Conservation (phyloP, 2,329 filamentous ascomycete genomes). For the Colletotrichum noveboracense region DNA sequence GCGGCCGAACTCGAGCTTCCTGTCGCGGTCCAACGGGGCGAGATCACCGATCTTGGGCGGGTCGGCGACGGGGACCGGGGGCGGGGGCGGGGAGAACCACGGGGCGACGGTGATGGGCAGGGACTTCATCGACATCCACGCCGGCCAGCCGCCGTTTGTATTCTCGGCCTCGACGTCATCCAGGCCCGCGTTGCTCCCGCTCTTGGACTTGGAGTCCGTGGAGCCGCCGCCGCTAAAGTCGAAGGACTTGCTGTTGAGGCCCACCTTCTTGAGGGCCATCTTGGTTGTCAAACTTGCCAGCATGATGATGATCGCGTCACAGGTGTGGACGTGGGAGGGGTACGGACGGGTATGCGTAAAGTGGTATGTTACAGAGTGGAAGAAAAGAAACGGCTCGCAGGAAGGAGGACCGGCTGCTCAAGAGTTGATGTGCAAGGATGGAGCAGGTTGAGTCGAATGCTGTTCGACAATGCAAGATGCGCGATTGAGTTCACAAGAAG, state of each 20-base stretch:
- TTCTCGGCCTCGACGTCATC: constrained; percentile 28
- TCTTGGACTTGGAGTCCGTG: constrained; percentile 34
- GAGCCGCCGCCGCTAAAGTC: constrained; percentile 39
- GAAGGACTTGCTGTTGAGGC: constrained; percentile 56
- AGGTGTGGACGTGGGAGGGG: background rate
- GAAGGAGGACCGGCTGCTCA: background rate
- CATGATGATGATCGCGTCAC: constrained; percentile 42
- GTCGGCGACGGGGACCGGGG: constrained; percentile 50
- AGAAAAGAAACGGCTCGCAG: background rate
- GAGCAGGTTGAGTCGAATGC: background rate
- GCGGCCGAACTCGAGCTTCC: constrained; percentile 47
- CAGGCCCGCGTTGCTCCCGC: constrained; percentile 29
- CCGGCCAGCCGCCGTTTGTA: constrained; percentile 38
- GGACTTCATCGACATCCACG: constrained; percentile 55
- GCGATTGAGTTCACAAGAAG: background rate
- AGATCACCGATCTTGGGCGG: constrained; percentile 53
- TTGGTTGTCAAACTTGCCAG: constrained; percentile 62
- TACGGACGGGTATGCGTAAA: background rate
- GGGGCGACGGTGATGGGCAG: constrained; percentile 58
- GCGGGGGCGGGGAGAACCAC: constrained; percentile 57
- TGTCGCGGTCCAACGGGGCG: constrained; percentile 52
- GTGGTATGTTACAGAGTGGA: background rate
- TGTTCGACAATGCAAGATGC: background rate
- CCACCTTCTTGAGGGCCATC: constrained; percentile 62
- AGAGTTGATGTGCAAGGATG: constrained; percentile 5